phyloP scores from a whole-genome alignment of 352 stramenopile genomes.

The Pythium aristosporum region DNA sequence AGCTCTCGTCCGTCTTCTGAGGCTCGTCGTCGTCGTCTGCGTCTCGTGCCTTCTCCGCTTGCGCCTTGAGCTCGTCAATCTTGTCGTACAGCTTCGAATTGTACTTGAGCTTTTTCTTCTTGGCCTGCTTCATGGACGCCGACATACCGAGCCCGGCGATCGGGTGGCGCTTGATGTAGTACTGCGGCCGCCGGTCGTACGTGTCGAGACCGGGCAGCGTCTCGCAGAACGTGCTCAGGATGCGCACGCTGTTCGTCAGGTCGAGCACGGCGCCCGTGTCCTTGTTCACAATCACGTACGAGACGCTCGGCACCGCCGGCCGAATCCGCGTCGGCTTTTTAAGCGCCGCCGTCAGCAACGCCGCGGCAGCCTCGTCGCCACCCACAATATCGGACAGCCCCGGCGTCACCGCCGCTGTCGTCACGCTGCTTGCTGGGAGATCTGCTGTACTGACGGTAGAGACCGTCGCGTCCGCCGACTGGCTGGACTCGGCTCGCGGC shows the following conservation, averaged over 20 bases:
- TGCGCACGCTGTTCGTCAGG: constrained; percentile 56
- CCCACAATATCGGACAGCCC: not conserved
- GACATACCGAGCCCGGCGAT: constrained; percentile 42
- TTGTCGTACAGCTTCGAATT: constrained; percentile 78
- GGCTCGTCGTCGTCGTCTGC: constrained; percentile 7
- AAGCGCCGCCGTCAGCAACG: not conserved
- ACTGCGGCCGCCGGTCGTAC: constrained; percentile 77
- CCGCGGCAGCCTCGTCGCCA: not conserved
- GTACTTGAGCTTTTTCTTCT: constrained; percentile 81
- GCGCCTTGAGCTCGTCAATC: constrained; percentile 65
- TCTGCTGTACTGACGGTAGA: not conserved
- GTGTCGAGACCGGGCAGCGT: constrained; percentile 79
- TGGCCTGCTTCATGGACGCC: constrained; percentile 47
- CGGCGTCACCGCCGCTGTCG: not conserved
- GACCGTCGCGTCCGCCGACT: not conserved
- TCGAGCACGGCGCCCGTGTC: constrained; percentile 71
- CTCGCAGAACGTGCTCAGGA: constrained; percentile 79
- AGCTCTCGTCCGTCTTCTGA: constrained; percentile 4
- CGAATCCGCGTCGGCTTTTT: not conserved
- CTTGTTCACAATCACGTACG: constrained; percentile 56
- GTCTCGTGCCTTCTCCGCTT: constrained; percentile 27
- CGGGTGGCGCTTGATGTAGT: constrained; percentile 69
- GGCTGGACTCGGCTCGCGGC: not conserved
- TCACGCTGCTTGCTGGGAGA: not conserved
- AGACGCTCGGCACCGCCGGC: not conserved